Evolutionary conservation across 176 grass and related monocot species (phyloP), one percentile per base, ranked within the genome.

Genomic region (Aegilops tauschii): DNA sequence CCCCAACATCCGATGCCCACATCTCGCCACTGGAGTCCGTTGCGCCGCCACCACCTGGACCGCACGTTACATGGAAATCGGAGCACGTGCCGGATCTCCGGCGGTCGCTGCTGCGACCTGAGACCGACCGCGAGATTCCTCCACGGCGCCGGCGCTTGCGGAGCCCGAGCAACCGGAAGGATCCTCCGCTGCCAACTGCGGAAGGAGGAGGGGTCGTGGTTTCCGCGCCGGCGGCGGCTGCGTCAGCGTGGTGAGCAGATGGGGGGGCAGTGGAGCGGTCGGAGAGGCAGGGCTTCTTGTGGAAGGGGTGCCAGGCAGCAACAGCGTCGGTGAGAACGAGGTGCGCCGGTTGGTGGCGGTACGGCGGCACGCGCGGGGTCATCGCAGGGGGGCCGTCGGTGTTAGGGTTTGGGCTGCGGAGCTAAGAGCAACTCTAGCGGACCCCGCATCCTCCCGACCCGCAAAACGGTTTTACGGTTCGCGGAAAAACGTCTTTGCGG

Each of bases 11-110:
- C 21, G 93, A 95, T 44, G 90, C 86, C 93, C 93, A 95, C 86
- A 95, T 83, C 86, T 95, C 93, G 21, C 93, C 93, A 81, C 93
- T 95, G 54, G 93, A 95, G 70, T 95, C 93, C 0, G 93, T 95
- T 29, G 90, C 93, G 49, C 85, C 89, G 21, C 93, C 91, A 21
- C 88, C 86, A 20, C 93, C 91, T 61, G 85, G 75, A 3, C 90
- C 93, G 59, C 90, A 83, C 2, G 91, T 88, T 27, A 95, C 44
- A 7, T 92, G 93, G 84, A 95, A 91, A 54, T 93, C 91, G 18
- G 93, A 95, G 91, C 93, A 95, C n/a, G 93, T 95, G 25, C 90
- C 93, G 67, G 90, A 91, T 75, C 90, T 82, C 50, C 93, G 87
- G 44, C 90, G 93, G 69, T 95, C 93, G 81, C 90, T 93, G 89